Evolutionary conservation across 192 early-diverging fungal species (phyloP).

Genomic region (Fimicolochytrium jonesii): DNA sequence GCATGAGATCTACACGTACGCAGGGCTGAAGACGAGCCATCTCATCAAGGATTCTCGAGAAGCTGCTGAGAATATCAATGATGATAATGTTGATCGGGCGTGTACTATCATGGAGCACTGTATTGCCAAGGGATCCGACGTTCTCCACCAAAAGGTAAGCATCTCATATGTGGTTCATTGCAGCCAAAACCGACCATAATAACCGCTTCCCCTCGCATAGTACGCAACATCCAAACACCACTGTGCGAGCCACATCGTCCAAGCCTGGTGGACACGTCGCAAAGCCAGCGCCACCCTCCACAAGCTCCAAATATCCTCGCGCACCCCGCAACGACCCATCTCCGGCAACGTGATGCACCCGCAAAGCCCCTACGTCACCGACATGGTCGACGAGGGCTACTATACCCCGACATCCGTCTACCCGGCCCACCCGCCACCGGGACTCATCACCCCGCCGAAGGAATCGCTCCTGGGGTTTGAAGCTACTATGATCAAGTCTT

Average conservation of each 20-base stretch:
- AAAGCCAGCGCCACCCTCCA: background rate
- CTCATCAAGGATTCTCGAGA: background rate
- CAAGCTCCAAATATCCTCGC: background rate
- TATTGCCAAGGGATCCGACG: background rate
- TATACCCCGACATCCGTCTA: background rate
- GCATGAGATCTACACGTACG: conserved; percentile 4
- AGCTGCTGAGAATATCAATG: background rate
- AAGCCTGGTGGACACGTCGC: conserved; percentile 1
- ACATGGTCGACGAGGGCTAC: background rate
- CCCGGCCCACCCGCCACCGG: conserved; percentile 8
- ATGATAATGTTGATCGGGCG: background rate
- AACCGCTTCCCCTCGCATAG: background rate
- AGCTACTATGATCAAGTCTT: background rate
- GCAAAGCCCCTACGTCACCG: background rate
- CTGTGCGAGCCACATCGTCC: conserved; percentile 7
- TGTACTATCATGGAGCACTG: background rate
- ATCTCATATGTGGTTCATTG: background rate
- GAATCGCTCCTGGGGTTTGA: background rate
- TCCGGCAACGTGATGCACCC: background rate
- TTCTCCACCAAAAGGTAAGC: conserved; percentile 4
- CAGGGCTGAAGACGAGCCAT: background rate
- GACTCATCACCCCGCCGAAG: conserved; percentile 20
- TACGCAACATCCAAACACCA: background rate
- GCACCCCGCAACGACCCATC: background rate
- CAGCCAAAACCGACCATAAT: background rate